A percentile compares a stretch with the other conserved stretches of the same genome.
phyloP scores from a whole-genome alignment of 192 early-diverging fungal genomes.

The Gigaspora rosea region DNA sequence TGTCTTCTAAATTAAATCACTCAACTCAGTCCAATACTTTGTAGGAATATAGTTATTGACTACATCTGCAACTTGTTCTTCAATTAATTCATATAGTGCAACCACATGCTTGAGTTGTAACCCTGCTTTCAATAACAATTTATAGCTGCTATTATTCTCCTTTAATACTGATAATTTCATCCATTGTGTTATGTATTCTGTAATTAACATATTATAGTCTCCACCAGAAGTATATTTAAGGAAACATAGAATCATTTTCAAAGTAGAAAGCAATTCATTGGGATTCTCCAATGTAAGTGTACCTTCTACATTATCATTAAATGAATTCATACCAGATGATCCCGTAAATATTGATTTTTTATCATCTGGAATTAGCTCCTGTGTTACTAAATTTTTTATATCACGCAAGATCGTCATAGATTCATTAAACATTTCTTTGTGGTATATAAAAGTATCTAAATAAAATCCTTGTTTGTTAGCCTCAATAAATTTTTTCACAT shows the following conservation, averaged over 20 bases:
- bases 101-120: conserved; percentile 23
- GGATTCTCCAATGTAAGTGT: not conserved
- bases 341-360: too few species aligned
- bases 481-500: conserved; percentile 18
- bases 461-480: not conserved
- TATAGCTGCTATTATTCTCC: not conserved
- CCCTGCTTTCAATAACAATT: not conserved
- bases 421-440: conserved; percentile 23
- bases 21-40: not conserved
- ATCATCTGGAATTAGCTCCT: conserved; percentile 20
- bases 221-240: conserved; percentile 19
- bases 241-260: conserved; percentile 26
- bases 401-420: conserved; percentile 11
- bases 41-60: not conserved
- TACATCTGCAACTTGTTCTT: conserved; percentile 26
- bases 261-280: conserved; percentile 9
- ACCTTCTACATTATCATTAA: too few species aligned
- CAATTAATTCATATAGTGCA: conserved; percentile 25
- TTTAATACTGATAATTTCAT: conserved; percentile 2
- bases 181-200: conserved; percentile 29
- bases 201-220: not conserved
- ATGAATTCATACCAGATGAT: too few species aligned
- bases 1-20: not conserved
- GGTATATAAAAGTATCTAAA: conserved; percentile 17
- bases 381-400: conserved; percentile 4